These are phyloP conservation scores for Asterophora parasitica DNA, from an alignment of 768 basidiomycete species.

Conservation along the genomic window DNA sequence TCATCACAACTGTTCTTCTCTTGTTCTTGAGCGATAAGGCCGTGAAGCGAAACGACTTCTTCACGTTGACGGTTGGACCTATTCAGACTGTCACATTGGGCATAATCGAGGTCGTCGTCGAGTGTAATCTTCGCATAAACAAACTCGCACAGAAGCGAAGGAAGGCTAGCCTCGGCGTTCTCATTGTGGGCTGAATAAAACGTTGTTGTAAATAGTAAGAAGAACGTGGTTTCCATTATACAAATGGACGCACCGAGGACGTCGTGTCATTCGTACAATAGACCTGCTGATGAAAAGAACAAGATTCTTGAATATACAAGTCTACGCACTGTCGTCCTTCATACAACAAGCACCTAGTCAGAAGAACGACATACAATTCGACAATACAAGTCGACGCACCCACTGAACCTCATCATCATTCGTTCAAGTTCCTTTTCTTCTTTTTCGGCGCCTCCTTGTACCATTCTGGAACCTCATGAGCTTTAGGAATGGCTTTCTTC, in stretches of 20 bases:
- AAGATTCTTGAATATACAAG: too few relatives aligned
- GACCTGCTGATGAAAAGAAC: too few relatives aligned
- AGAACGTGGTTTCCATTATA: too few relatives aligned
- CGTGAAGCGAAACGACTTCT: background rate
- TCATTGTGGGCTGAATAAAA: too few relatives aligned
- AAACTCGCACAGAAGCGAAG: too few relatives aligned
- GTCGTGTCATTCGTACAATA: too few relatives aligned
- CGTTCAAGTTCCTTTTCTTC: conserved; percentile 20
- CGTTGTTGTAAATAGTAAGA: too few relatives aligned
- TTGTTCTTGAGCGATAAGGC: conserved; percentile 1
- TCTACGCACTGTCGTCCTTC: too few relatives aligned
- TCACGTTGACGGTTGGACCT: background rate
- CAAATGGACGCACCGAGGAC: too few relatives aligned
- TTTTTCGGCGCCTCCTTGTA: conserved; percentile 67
- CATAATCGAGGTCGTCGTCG: conserved; percentile 9
- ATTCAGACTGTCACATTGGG: conserved; percentile 2
- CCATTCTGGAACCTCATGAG: conserved; percentile 74
- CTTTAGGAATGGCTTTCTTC: conserved; percentile 59
- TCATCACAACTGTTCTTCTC: background rate
- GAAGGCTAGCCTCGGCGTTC: background rate
- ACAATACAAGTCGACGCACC: conserved; percentile 3
- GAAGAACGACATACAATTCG: background rate
- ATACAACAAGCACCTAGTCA: too few relatives aligned
- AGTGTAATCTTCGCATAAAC: conserved; percentile 2
- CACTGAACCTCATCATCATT: conserved; percentile 4